These are phyloP conservation scores for Xylaria sp. DNA, from an alignment of 2,329 filamentous ascomycete genomes.

Conservation along the genomic window DNA sequence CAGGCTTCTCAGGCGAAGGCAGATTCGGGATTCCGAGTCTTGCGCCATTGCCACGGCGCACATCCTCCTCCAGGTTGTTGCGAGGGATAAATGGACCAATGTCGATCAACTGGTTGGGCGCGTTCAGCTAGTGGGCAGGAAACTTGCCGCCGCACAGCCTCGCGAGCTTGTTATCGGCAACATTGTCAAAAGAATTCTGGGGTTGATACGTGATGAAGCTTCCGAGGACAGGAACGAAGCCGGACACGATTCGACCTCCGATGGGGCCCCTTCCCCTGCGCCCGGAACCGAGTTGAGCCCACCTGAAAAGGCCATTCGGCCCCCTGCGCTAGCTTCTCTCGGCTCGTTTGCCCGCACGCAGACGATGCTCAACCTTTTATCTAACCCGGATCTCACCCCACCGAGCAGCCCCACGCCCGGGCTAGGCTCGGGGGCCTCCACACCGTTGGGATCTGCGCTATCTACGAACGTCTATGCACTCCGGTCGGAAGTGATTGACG, in stretches of 20 bases:
- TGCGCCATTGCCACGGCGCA: conserved; percentile 92
- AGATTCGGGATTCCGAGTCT: conserved; percentile 84
- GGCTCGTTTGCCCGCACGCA: conserved; percentile 69
- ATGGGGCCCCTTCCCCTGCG: conserved; percentile 38
- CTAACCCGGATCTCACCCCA: conserved; percentile 61
- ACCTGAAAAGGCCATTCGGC: conserved; percentile 44
- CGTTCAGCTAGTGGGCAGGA: conserved; percentile 76
- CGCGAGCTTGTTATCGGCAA: conserved; percentile 92
- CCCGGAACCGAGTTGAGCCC: conserved; percentile 19
- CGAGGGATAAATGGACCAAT: conserved; percentile 76
- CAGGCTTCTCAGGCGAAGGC: conserved; percentile 85
- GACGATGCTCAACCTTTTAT: conserved; percentile 87
- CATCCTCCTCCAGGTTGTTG: conserved; percentile 84
- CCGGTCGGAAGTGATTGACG: conserved; percentile 87
- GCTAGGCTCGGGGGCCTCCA: conserved; percentile 51
- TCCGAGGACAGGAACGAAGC: conserved; percentile 74
- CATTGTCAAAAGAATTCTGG: conserved; percentile 86
- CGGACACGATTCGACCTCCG: conserved; percentile 62
- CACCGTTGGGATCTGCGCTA: conserved; percentile 45
- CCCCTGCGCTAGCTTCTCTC: conserved; percentile 63
- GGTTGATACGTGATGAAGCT: conserved; percentile 88
- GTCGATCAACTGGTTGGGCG: conserved; percentile 78
- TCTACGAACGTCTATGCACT: conserved; percentile 66
- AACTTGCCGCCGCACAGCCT: conserved; percentile 81
- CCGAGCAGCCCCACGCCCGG: conserved; percentile 52